These are phyloP conservation scores for Citrus medica DNA, from an alignment of 345 rosid species.

Conservation along the genomic window DNA sequence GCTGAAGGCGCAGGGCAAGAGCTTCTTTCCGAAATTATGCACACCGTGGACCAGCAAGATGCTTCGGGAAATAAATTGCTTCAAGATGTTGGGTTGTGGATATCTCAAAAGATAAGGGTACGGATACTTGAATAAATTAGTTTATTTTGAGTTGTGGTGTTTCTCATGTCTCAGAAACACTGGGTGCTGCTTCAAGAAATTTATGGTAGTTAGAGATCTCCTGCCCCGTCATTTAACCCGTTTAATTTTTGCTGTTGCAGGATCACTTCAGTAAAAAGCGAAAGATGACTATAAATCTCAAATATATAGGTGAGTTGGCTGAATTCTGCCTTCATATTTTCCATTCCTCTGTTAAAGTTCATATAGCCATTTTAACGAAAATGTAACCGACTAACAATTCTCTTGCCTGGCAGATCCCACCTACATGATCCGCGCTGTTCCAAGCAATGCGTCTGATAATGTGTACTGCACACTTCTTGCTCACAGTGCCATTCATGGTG, in stretches of 20 bases:
- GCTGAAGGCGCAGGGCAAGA: constrained; percentile 77
- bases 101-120: constrained; percentile 53
- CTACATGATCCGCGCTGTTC: constrained; percentile 54
- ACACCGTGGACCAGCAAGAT: constrained; percentile 27
- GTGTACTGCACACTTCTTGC: constrained; percentile 61
- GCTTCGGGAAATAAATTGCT: constrained; percentile 59
- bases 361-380: not conserved
- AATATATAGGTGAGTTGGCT: constrained; percentile 45
- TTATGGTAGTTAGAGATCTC: not conserved
- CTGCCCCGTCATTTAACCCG: not conserved
- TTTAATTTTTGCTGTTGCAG: constrained; percentile 24
- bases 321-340: not conserved
- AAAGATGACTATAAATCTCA: constrained; percentile 55
- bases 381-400: not conserved
- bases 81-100: constrained; percentile 51
- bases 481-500: constrained; percentile 58
- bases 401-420: constrained; percentile 46
- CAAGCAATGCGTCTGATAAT: constrained; percentile 56
- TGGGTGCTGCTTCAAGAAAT: not conserved
- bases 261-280: constrained; percentile 38
- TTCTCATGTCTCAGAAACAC: not conserved
- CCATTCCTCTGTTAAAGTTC: not conserved
- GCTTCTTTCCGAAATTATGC: constrained; percentile 31
- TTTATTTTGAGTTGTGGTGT: not conserved
- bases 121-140: not conserved